phyloP scores from a whole-genome alignment of 768 basidiomycete genomes.

The Amanita inopinata region DNA sequence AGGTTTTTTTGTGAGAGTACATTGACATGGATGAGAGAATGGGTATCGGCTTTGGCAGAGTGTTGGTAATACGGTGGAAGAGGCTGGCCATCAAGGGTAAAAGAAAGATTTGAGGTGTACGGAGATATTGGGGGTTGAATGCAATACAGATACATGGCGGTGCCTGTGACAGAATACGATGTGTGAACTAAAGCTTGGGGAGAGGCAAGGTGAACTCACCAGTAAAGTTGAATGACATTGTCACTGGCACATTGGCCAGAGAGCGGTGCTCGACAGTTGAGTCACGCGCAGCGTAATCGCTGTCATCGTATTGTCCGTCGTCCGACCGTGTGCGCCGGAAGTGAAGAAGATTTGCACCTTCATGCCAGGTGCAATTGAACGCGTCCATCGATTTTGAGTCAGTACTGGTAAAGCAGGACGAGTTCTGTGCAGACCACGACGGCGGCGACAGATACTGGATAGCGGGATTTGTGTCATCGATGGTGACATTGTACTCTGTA shows the following conservation, averaged over 20 bases:
- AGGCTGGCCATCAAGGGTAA: slow-evolving; percentile 27
- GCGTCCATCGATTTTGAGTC: slow-evolving; percentile 17
- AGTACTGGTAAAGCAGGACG: slow-evolving; percentile 23
- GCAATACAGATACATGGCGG: slow-evolving; percentile 38
- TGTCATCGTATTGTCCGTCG: slow-evolving; percentile 21
- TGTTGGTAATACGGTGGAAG: neutral
- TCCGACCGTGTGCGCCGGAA: slow-evolving; percentile 12
- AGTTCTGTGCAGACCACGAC: slow-evolving; percentile 26
- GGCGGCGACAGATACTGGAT: too few relatives aligned
- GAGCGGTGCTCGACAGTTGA: too few relatives aligned
- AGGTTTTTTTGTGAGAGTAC: slow-evolving; percentile 28
- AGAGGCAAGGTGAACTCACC: slow-evolving; percentile 21
- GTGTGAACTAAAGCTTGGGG: slow-evolving; percentile 1
- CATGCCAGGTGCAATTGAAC: slow-evolving; percentile 24
- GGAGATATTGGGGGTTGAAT: slow-evolving; percentile 23
- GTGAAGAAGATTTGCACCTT: slow-evolving; percentile 15
- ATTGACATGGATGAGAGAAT: slow-evolving; percentile 18
- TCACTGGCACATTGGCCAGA: too few relatives aligned
- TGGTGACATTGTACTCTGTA: slow-evolving; percentile 21
- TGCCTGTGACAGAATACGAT: slow-evolving; percentile 25
- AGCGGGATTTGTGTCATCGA: slow-evolving; percentile 28
- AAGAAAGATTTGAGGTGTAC: slow-evolving; percentile 33
- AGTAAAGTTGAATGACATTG: slow-evolving; percentile 33
- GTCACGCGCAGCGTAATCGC: too few relatives aligned
- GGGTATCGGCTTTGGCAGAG: slow-evolving; percentile 12